Percentiles rank a stretch among this genome's conserved stretches.
Evolutionary conservation across 345 rosid genomes (phyloP).

Genomic region (Camelina sativa): DNA sequence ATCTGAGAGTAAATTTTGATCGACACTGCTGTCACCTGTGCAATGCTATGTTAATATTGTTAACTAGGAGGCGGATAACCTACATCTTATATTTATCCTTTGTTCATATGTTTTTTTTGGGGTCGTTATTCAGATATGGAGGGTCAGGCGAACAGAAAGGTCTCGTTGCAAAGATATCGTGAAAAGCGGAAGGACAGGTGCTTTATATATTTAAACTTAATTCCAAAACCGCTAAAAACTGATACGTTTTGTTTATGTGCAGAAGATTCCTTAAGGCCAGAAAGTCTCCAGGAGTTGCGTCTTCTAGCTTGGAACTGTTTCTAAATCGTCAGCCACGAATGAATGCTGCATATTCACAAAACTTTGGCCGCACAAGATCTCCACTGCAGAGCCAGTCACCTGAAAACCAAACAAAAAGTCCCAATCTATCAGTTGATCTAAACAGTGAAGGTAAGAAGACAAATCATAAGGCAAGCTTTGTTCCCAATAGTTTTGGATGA

Average conservation of each 20-base stretch:
- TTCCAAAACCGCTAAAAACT: background rate
- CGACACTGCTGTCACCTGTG: background rate
- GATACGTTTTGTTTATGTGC: constrained; percentile 41
- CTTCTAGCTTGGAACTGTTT: constrained; percentile 60
- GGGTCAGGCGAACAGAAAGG: constrained; percentile 65
- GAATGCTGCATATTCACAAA: constrained; percentile 56
- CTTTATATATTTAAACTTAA: background rate
- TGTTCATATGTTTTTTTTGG: constrained; percentile 31
- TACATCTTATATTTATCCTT: background rate
- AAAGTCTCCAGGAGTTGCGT: constrained; percentile 53
- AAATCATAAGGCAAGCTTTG: background rate
- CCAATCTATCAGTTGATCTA: constrained; percentile 59
- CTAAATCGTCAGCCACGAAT: constrained; percentile 53
- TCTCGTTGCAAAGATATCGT: constrained; percentile 69
- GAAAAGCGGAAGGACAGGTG: constrained; percentile 86
- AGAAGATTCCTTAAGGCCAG: constrained; percentile 59
- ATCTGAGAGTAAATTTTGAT: background rate
- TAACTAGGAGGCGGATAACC: background rate
- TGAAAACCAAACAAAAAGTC: constrained; percentile 49
- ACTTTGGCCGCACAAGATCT: constrained; percentile 26
- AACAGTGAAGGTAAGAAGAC: constrained; percentile 55
- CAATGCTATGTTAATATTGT: background rate
- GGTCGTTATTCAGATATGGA: constrained; percentile 57
- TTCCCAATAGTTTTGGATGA: background rate
- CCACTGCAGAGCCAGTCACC: constrained; percentile 38